Base-by-base conservation (phyloP, 2,329 filamentous ascomycete genomes). In the Aspergillus caelatus region DNA sequence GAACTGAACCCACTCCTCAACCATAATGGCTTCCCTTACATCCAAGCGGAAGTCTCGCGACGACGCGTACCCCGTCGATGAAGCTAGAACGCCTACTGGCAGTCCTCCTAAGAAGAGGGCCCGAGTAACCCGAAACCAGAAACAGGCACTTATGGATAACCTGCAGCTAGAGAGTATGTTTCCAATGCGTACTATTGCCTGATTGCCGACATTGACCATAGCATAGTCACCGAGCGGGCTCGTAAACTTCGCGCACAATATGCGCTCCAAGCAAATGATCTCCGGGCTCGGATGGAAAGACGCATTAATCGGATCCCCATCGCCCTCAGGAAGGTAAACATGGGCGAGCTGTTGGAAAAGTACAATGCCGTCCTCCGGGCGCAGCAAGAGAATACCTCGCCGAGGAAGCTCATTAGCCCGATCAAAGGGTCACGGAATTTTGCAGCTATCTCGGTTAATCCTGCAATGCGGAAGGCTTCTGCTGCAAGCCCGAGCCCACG, bases 261-360 rank as follows among this genome's bases (percentile, higher is more conserved):
- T 81, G 90, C 91, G 63, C 85, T 96, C 11, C 94, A 97, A 78
- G 91, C 93, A 26, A 91, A 94, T 77, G 91, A 91, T 66, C 85
- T 98, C 45, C 88, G 91, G 65, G 89, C 93, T 64, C 90, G 94
- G 65, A 90, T 99, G 58, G 94, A 97, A 78, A 91, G 96, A 80
- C 91, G 95, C 79, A 86, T 98, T 77, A 97, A 97, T 75, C 89
- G 95, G 60, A 95, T 98, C 58, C 95, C 95, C 9, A 86, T 88
- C 70, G 85, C 89, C 19, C 81, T 97, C 67, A 89, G 94, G 64
- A 91, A 90, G 73, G 85, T 88, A 65, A 96, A 88, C 62, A 94
- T 99, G 85, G 88, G 89, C 61, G 94, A 97, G 52, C 83, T 98
- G 10, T 76, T 94, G 7, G 81, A 86, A 50, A 86, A 85, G 66